Evolutionary conservation across 2,329 filamentous ascomycete species (phyloP).

Genomic region (Aspergillus sojae): DNA sequence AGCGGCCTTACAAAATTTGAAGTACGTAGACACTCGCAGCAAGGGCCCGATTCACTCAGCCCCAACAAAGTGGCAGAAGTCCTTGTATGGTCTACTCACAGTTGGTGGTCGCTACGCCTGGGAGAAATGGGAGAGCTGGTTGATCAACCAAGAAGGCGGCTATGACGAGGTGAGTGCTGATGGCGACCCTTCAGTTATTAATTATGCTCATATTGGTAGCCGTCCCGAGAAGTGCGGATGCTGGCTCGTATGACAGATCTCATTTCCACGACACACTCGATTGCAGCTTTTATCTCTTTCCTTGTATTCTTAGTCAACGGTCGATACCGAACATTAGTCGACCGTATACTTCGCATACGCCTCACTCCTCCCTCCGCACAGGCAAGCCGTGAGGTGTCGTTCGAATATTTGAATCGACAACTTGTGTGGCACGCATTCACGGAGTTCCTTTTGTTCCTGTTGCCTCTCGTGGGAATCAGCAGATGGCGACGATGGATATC

Average conservation of each 20-base stretch:
- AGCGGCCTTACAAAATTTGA: slow-evolving; percentile 86
- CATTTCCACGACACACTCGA: slow-evolving; percentile 73
- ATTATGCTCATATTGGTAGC: slow-evolving; percentile 33
- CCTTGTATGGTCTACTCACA: slow-evolving; percentile 78
- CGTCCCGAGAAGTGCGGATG: slow-evolving; percentile 53
- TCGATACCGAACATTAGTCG: slow-evolving; percentile 85
- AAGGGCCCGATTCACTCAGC: slow-evolving; percentile 63
- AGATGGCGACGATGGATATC: slow-evolving; percentile 90
- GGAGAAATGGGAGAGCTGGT: slow-evolving; percentile 88
- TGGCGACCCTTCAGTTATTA: neutral
- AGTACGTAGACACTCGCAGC: slow-evolving; percentile 81
- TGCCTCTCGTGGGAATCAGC: slow-evolving; percentile 94
- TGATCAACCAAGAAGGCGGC: slow-evolving; percentile 75
- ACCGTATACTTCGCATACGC: slow-evolving; percentile 80
- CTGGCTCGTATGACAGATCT: slow-evolving; percentile 71
- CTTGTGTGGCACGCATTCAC: slow-evolving; percentile 99
- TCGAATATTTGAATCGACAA: slow-evolving; percentile 96
- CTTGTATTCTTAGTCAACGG: slow-evolving; percentile 89
- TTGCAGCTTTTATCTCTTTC: slow-evolving; percentile 82
- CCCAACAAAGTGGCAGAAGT: slow-evolving; percentile 82
- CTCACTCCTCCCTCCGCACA: slow-evolving; percentile 83
- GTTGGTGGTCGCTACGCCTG: slow-evolving; percentile 88
- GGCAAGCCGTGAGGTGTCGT: slow-evolving; percentile 87
- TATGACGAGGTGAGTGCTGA: slow-evolving; percentile 58
- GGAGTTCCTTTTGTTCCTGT: slow-evolving; percentile 93